phyloP scores from a whole-genome alignment of 2,329 filamentous ascomycete genomes.

The Trichoderma citrinoviride region DNA sequence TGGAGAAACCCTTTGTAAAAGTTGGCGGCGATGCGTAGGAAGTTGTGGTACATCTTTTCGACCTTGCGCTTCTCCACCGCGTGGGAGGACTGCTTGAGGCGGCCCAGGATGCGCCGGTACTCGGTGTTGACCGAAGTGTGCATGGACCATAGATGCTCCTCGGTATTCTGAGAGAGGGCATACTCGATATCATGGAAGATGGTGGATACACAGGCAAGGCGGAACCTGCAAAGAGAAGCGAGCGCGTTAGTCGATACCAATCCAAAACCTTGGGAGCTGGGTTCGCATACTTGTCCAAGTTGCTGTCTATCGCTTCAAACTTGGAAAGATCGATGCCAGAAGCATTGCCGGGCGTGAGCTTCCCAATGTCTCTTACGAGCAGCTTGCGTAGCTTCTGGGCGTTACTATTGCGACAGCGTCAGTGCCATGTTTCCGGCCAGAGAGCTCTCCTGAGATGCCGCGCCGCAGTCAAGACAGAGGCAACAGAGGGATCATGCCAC shows the following conservation, averaged over 20 bases:
- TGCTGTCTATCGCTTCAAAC: conserved; percentile 45
- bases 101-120: conserved; percentile 68
- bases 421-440: conserved; percentile 7
- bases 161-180: conserved; percentile 61
- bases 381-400: conserved; percentile 45
- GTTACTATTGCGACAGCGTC: conserved; percentile 33
- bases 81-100: conserved; percentile 50
- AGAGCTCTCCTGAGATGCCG: neutral
- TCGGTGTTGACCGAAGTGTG: conserved; percentile 75
- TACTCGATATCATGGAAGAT: conserved; percentile 71
- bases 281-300: conserved; percentile 41
- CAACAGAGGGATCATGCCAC: neutral
- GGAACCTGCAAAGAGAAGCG: conserved; percentile 51
- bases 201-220: conserved; percentile 66
- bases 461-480: neutral
- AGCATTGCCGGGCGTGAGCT: conserved; percentile 38
- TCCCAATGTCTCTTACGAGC: conserved; percentile 44
- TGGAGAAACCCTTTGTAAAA: conserved; percentile 89
- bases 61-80: conserved; percentile 70
- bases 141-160: conserved; percentile 72
- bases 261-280: neutral
- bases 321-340: conserved; percentile 41
- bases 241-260: neutral
- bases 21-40: conserved; percentile 81
- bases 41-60: conserved; percentile 76